These are phyloP conservation scores for Thelonectria rubi DNA, from an alignment of 2,329 filamentous ascomycete species.

Conservation along the genomic window DNA sequence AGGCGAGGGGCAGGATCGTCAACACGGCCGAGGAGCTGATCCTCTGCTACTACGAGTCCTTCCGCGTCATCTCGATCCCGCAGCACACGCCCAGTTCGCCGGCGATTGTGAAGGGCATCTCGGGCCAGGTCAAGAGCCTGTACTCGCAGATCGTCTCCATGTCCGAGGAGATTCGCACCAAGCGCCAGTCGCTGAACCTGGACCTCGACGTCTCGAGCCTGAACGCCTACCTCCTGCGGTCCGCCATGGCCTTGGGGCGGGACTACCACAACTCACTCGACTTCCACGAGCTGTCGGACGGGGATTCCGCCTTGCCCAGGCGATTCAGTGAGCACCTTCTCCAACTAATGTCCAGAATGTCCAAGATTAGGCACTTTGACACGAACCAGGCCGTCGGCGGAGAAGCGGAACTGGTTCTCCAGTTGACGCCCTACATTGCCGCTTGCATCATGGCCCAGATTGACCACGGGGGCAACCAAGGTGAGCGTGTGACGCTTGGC, in stretches of 20 bases:
- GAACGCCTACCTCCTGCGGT: constrained; percentile 11
- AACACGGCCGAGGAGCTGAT: background rate
- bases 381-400: background rate
- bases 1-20: background rate
- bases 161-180: background rate
- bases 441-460: constrained; percentile 24
- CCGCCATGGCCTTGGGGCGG: background rate
- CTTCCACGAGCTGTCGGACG: constrained; percentile 8
- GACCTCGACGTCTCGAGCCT: constrained; percentile 18
- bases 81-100: background rate
- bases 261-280: constrained; percentile 18
- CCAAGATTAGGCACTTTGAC: background rate
- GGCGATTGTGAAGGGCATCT: background rate
- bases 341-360: constrained; percentile 2
- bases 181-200: background rate
- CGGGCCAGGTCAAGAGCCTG: background rate
- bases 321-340: constrained; percentile 21
- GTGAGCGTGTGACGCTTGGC: background rate
- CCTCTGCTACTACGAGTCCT: constrained; percentile 23
- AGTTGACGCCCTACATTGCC: constrained; percentile 13
- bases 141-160: constrained; percentile 10
- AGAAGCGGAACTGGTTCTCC: constrained; percentile 2
- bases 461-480: background rate
- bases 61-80: constrained; percentile 17
- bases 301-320: constrained; percentile 8